phyloP scores from a whole-genome alignment of 805 yeast genomes.

The Spathaspora girioi region DNA sequence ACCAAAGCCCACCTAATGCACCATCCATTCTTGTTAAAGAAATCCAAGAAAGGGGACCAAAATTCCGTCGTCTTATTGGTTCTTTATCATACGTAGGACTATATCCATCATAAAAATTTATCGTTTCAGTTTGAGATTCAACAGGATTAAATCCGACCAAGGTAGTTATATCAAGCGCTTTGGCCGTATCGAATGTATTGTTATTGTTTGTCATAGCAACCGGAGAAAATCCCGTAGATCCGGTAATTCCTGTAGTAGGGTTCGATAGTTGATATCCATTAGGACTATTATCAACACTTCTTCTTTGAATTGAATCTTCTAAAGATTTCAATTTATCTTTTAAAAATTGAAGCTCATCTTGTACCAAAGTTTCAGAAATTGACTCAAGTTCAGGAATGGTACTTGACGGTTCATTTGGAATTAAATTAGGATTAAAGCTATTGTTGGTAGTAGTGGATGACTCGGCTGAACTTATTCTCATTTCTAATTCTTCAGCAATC shows the following conservation, averaged over 20 bases:
- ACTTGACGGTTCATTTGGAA: background rate
- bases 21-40: slow-evolving; percentile 25
- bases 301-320: slow-evolving; percentile 10
- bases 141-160: slow-evolving; percentile 14
- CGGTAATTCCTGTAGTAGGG: background rate
- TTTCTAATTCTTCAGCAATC: slow-evolving; percentile 1
- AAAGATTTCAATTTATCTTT: slow-evolving; percentile 12
- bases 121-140: slow-evolving; percentile 11
- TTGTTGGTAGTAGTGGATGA: background rate
- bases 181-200: background rate
- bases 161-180: background rate
- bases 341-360: slow-evolving; percentile 10
- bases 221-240: background rate
- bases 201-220: background rate
- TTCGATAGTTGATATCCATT: background rate
- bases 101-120: slow-evolving; percentile 18
- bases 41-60: slow-evolving; percentile 31
- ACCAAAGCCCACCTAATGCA: slow-evolving; percentile 13
- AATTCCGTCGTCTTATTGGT: slow-evolving; percentile 20
- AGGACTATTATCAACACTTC: background rate
- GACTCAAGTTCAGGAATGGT: background rate
- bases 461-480: background rate
- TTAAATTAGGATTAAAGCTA: background rate
- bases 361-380: slow-evolving; percentile 4
- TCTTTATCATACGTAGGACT: slow-evolving; percentile 22